Evolutionary conservation across 352 stramenopile species (phyloP), one percentile per base, ranked within the genome.

Genomic region (Saprolegnia diclina): DNA sequence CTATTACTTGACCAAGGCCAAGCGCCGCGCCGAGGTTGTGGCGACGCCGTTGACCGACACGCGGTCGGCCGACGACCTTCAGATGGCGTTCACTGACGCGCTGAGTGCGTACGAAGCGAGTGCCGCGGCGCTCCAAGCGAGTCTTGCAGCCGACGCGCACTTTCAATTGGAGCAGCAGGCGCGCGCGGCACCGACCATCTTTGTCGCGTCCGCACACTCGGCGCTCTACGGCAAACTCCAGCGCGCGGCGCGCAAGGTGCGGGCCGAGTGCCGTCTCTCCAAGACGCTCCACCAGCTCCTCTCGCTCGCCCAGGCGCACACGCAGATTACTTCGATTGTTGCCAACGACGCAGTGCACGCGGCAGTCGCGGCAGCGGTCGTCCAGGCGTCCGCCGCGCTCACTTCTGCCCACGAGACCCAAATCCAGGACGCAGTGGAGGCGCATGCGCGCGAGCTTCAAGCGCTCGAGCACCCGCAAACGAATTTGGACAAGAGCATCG

Each of bases 1-100:
- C 9, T 66, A 55, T 54, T 53, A 42, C 57, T 18, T 18, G 5
- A 42, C 57, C 57, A 66, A 66, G 42, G 24, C 22, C 14, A 55
- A 24, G 35, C 35, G 32, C 16, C n/a, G 42, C 21, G 42, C 22
- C 1, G 13, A 40, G 6, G 2, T 9, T 16, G 37, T 66, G 4
- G 4, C 24, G 11, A 32, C 38, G 18, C 37, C 52, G 9, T 22
- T 66, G 18, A 35, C 29, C 38, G 42, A 35, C 21, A 11, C 35
- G 16, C 22, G 50, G n/a, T 64, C 46, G 32, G 24, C 24, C 7
- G 13, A 40, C 13, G 2, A 29, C 16, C 57, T 66, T 2, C 37
- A 54, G 11, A 32, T 9, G 18, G 57, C 52, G 0, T 22, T 66
- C 19, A 35, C 29, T 4, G 42, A 35, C 21, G 16, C 35, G 16